Evolutionary conservation across 805 yeast genomes (phyloP).

Genomic region (Monosporozyma servazzii): DNA sequence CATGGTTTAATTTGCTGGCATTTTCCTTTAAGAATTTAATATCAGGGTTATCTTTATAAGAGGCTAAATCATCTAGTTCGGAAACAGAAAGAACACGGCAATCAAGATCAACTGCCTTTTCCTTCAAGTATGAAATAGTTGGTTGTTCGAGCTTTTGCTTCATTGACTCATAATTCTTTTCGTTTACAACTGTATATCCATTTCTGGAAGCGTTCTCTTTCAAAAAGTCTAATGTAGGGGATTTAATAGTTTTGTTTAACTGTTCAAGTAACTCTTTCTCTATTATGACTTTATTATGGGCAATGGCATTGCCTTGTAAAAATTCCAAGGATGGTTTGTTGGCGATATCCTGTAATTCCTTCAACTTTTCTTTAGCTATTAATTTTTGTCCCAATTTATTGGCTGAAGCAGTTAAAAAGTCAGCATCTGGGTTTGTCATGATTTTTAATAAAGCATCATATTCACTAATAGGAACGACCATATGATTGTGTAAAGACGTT

Average conservation of each 20-base stretch:
- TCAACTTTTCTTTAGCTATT: neutral
- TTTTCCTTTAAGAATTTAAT: slow-evolving; percentile 9
- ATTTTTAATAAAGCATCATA: slow-evolving; percentile 2
- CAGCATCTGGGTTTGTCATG: neutral
- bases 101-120: slow-evolving; percentile 3
- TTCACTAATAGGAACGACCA: neutral
- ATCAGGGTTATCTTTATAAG: slow-evolving; percentile 6
- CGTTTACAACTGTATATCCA: neutral
- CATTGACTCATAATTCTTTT: neutral
- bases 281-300: neutral
- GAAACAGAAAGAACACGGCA: slow-evolving; percentile 3
- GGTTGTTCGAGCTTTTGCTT: slow-evolving; percentile 5
- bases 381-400: neutral
- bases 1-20: neutral
- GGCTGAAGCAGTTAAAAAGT: neutral
- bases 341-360: neutral
- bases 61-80: neutral
- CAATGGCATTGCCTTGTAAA: slow-evolving; percentile 6
- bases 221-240: slow-evolving; percentile 5
- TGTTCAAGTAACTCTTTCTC: neutral
- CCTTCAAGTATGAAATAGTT: slow-evolving; percentile 8
- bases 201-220: slow-evolving; percentile 6
- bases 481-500: slow-evolving; percentile 9
- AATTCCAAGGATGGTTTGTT: slow-evolving; percentile 13
- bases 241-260: neutral